Evolutionary conservation across 371 early-diverging fungal genomes (phyloP).

Genomic region (Dentiscutata heterogama): DNA sequence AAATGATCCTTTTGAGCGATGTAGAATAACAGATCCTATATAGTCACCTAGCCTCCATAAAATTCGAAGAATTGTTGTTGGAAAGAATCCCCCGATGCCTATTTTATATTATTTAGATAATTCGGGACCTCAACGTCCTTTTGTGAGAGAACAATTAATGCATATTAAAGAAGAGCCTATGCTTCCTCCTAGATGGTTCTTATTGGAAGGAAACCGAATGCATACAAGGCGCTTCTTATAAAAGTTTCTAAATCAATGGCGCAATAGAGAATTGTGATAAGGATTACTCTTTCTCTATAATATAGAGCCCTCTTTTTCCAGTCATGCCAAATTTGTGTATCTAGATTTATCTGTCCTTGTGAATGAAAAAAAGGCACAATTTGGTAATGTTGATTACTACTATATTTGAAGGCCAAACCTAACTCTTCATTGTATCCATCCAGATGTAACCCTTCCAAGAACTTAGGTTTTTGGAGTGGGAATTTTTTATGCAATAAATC

Average conservation of each 20-base stretch:
- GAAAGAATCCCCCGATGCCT: not conserved
- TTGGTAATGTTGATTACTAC: too few relatives aligned
- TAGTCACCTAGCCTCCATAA: not conserved
- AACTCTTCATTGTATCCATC: too few relatives aligned
- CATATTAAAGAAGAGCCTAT: not conserved
- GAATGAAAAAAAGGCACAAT: too few relatives aligned
- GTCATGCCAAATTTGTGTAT: not conserved
- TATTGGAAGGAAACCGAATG: not conserved
- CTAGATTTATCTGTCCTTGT: not conserved
- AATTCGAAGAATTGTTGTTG: not conserved
- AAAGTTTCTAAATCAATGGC: not conserved
- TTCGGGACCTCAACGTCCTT: not conserved
- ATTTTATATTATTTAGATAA: conserved; percentile 23
- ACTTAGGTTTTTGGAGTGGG: not conserved
- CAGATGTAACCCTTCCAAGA: not conserved
- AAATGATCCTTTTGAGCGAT: not conserved
- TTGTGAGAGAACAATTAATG: not conserved
- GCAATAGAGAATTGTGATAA: not conserved
- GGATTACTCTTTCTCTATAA: not conserved
- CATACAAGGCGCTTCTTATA: not conserved
- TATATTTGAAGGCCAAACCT: too few relatives aligned
- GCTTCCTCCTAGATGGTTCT: not conserved
- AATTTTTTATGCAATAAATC: conserved; percentile 37
- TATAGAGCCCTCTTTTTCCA: not conserved
- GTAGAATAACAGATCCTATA: not conserved